Conservation (phyloP, 78 protist genomes). For the Protostelium mycophagum region DNA sequence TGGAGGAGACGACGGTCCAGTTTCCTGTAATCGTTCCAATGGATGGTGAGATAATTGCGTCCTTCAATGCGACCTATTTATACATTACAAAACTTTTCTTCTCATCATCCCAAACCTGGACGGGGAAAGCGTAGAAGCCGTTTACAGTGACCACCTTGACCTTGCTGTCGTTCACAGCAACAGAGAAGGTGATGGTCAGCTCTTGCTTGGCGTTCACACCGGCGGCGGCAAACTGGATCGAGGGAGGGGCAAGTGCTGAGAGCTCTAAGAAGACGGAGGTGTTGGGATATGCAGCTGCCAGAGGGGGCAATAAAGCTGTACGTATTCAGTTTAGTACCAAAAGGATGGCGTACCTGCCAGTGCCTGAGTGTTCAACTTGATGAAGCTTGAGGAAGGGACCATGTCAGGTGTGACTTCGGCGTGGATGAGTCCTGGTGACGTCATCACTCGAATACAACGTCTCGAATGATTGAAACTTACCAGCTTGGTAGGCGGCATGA, state of each 20-base stretch:
- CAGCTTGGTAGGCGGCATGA: background rate
- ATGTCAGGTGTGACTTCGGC: background rate
- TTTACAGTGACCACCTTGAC: background rate
- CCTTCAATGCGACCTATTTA: background rate
- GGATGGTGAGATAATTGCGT: background rate
- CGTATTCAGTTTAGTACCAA: background rate
- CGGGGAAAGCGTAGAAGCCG: background rate
- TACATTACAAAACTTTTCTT: no score
- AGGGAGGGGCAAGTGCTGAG: background rate
- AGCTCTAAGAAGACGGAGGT: background rate
- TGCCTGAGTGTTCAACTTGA: background rate
- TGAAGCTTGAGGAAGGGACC: background rate
- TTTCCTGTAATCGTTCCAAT: background rate
- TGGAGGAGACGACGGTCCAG: background rate
- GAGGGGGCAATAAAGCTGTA: background rate
- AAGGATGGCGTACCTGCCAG: background rate
- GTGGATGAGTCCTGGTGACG: background rate
- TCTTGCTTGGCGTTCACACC: background rate
- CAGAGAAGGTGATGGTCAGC: background rate
- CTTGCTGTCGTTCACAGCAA: background rate
- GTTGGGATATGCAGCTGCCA: background rate
- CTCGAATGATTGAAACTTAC: background rate
- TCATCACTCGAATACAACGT: background rate
- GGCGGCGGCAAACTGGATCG: background rate
- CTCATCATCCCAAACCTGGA: no score